These are phyloP conservation scores for Phytophthora podocarpi DNA, from an alignment of 352 stramenopile genomes.

Conservation along the genomic window DNA sequence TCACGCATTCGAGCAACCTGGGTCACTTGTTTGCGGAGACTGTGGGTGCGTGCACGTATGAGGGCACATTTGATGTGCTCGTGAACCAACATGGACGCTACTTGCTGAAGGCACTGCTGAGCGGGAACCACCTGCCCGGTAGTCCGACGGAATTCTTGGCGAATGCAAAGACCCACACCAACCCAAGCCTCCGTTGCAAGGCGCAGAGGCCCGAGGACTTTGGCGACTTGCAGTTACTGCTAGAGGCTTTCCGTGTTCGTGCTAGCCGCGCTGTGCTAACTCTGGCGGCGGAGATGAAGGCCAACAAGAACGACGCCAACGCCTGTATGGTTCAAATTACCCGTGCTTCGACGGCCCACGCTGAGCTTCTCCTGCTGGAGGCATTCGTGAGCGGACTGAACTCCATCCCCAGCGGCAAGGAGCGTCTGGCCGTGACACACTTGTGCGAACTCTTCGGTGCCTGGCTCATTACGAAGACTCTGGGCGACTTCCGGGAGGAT, in stretches of 20 bases:
- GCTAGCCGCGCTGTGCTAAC: conserved; percentile 36
- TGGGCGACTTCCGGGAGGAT: conserved; percentile 59
- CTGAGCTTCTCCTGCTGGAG: conserved; percentile 47
- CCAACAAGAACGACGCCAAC: conserved; percentile 51
- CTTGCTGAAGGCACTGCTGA: conserved; percentile 51
- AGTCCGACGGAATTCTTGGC: conserved; percentile 37
- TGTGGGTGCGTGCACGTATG: conserved; percentile 57
- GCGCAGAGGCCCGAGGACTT: conserved; percentile 39
- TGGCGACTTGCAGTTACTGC: conserved; percentile 39
- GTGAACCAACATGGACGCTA: conserved; percentile 65
- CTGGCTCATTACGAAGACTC: conserved; percentile 45
- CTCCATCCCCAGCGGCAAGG: conserved; percentile 28
- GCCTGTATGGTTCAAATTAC: conserved; percentile 59
- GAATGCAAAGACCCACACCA: conserved; percentile 33
- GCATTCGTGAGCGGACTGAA: conserved; percentile 43
- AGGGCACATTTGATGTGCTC: conserved; percentile 75
- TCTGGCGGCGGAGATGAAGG: conserved; percentile 42
- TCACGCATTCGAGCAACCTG: conserved; percentile 26
- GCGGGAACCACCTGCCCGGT: conserved; percentile 3
- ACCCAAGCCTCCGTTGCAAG: conserved; percentile 39
- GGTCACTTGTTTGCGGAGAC: conserved; percentile 38
- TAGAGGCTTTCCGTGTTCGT: conserved; percentile 44
- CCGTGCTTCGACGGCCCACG: conserved; percentile 49
- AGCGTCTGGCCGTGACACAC: conserved; percentile 35
- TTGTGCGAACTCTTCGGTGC: conserved; percentile 45